These are phyloP conservation scores for Pseudocercospora pini-densiflorae DNA, from an alignment of 2,329 filamentous ascomycete genomes.

Conservation along the genomic window DNA sequence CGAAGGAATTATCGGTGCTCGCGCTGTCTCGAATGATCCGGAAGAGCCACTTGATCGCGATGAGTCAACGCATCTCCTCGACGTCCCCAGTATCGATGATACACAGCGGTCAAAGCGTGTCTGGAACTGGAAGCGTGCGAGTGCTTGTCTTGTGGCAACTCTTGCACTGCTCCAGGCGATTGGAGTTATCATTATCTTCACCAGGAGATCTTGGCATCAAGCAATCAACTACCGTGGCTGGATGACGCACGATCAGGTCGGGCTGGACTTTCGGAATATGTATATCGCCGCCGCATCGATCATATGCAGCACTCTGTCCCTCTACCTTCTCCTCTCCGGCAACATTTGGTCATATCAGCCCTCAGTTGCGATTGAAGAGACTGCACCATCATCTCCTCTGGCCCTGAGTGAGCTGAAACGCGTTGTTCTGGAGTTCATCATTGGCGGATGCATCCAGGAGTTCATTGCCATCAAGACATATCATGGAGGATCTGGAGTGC, in stretches of 20 bases:
- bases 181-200: constrained; percentile 7
- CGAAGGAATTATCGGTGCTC: constrained; percentile 6
- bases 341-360: constrained; percentile 8
- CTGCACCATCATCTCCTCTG: background rate
- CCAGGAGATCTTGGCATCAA: constrained; percentile 1
- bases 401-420: constrained; percentile 9
- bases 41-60: background rate
- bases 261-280: constrained; percentile 4
- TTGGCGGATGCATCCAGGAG: constrained; percentile 6
- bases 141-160: background rate
- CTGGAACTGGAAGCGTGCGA: constrained; percentile 6
- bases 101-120: background rate
- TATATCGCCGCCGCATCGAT: constrained; percentile 2
- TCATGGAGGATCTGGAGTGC: background rate
- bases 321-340: constrained; percentile 6
- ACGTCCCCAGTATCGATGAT: background rate
- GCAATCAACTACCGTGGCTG: background rate
- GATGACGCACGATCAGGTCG: constrained; percentile 1
- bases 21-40: constrained; percentile 4
- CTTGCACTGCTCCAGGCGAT: constrained; percentile 4
- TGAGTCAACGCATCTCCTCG: background rate
- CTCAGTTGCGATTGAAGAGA: background rate
- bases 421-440: constrained; percentile 3
- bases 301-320: background rate
- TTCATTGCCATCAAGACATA: constrained; percentile 10